Conservation (phyloP, 306 rosid species). For the Arachis hypogaea region DNA sequence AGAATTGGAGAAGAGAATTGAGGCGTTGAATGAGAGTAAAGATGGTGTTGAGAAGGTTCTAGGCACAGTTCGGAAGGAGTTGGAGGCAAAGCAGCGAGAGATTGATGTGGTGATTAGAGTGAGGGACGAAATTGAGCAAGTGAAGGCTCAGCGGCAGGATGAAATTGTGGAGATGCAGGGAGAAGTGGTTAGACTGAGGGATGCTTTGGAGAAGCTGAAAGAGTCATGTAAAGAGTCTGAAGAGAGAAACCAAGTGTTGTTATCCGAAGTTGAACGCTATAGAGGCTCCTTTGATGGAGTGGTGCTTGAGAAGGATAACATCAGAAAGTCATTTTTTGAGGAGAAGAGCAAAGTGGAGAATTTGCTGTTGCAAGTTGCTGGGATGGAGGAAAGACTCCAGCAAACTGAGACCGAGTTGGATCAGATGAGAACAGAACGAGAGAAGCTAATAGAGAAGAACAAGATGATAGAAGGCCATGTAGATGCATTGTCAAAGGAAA, state of each 20-base stretch:
- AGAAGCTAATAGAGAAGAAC: constrained; percentile 41
- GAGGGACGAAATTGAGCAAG: constrained; percentile 51
- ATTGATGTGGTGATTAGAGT: constrained; percentile 42
- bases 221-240: constrained; percentile 35
- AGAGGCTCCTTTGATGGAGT: constrained; percentile 35
- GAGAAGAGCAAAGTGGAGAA: constrained; percentile 53
- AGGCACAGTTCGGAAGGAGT: constrained; percentile 38
- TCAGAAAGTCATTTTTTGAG: constrained; percentile 43
- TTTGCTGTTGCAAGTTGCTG: constrained; percentile 42
- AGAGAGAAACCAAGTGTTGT: constrained; percentile 45
- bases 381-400: constrained; percentile 44
- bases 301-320: constrained; percentile 32
- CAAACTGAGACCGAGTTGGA: constrained; percentile 45
- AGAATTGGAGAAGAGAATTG: constrained; percentile 48
- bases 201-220: constrained; percentile 30
- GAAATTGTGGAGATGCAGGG: constrained; percentile 47
- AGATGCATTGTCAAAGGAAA: constrained; percentile 51
- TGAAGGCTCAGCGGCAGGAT: constrained; percentile 37
- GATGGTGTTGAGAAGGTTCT: constrained; percentile 26
- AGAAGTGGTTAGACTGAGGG: constrained; percentile 43
- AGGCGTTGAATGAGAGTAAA: constrained; percentile 41
- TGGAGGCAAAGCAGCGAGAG: constrained; percentile 31
- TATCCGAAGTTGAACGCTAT: constrained; percentile 40
- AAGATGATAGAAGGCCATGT: constrained; percentile 42
- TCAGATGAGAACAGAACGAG: constrained; percentile 36